Evolutionary conservation across 139 green algal species (phyloP).

Genomic region (Coelastrella sp.): DNA sequence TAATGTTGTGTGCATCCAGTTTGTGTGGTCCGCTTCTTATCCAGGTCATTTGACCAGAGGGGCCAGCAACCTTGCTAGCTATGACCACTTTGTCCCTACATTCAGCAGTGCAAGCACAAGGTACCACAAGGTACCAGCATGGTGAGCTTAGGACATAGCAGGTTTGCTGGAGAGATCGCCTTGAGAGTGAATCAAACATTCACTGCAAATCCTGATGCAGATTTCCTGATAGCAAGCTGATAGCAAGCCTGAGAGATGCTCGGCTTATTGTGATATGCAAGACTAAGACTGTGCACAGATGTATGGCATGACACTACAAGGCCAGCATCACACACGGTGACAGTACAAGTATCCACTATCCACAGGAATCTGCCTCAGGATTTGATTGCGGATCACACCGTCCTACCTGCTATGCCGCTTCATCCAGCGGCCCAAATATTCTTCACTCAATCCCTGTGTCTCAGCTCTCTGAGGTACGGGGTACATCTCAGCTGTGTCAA

Average conservation of each 20-base stretch:
- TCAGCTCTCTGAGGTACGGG: conserved; percentile 84
- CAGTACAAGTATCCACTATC: neutral
- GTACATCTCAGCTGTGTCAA: conserved; percentile 97
- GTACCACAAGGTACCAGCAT: no score
- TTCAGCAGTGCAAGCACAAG: neutral
- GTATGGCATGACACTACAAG: neutral
- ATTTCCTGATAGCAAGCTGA: no score
- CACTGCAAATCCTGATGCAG: no score
- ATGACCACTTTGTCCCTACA: conserved; percentile 73
- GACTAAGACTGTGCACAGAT: no score
- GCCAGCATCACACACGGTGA: neutral
- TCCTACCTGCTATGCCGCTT: conserved; percentile 41
- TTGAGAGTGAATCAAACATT: no score
- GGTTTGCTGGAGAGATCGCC: no score
- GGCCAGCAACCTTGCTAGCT: conserved; percentile 86
- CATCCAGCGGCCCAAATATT: conserved; percentile 67
- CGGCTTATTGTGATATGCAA: neutral
- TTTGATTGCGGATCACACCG: no score
- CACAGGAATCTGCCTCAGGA: no score
- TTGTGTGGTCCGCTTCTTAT: conserved; percentile 77
- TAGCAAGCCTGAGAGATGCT: neutral
- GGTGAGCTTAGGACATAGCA: no score
- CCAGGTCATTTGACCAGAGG: conserved; percentile 88
- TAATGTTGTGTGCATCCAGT: conserved; percentile 79
- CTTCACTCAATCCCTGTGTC: conserved; percentile 55